These are phyloP conservation scores for Peniophora sp. DNA, from an alignment of 1,284 basidiomycete species.

Conservation along the genomic window DNA sequence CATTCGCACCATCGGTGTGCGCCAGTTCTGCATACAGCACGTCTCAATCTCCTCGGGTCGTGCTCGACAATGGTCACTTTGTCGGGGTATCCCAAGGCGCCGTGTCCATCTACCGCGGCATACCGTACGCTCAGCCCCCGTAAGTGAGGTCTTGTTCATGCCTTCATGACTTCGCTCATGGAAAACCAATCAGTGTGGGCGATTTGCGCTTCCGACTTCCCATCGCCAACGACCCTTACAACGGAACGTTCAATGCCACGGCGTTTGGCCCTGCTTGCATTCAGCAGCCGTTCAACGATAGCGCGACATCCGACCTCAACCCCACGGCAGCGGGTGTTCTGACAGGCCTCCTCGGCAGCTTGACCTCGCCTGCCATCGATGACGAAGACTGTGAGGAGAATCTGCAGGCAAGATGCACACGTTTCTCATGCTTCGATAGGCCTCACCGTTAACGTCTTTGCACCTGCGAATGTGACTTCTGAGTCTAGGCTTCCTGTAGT, in stretches of 20 bases:
- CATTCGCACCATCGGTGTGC: no score
- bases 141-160: conserved; percentile 13
- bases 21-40: no score
- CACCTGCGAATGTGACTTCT: conserved; percentile 30
- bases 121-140: conserved; percentile 43
- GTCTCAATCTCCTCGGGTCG: no score
- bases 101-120: conserved; percentile 36
- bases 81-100: conserved; percentile 9
- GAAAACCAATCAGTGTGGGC: conserved; percentile 10
- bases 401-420: not conserved
- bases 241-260: conserved; percentile 28
- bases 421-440: conserved; percentile 24
- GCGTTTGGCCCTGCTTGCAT: conserved; percentile 40
- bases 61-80: conserved; percentile 13
- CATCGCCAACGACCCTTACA: conserved; percentile 32
- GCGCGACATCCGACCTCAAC: conserved; percentile 24
- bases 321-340: conserved; percentile 28
- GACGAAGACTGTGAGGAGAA: conserved; percentile 40
- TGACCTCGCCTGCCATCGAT: conserved; percentile 9
- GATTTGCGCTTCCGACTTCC: conserved; percentile 38
- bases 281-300: conserved; percentile 33
- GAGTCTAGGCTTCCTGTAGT: conserved; percentile 45
- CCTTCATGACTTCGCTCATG: not conserved
- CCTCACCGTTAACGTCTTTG: conserved; percentile 49
- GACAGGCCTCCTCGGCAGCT: conserved; percentile 14